Conservation (phyloP, 2,329 filamentous ascomycete genomes). For the Metarhizium guizhouense region DNA sequence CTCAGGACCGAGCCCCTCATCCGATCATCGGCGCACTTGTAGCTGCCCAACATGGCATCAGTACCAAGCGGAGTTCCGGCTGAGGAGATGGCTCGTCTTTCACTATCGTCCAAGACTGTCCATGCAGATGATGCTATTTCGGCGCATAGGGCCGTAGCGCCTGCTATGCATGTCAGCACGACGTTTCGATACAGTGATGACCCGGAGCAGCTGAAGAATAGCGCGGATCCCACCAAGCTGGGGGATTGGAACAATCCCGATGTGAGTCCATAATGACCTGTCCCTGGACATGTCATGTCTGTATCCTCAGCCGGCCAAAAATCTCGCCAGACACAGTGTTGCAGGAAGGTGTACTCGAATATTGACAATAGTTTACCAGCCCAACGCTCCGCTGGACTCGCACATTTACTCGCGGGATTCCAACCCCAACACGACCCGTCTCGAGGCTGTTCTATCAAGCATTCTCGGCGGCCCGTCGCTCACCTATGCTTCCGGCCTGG, state of each 20-base stretch:
- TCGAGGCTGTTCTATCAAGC: conserved; percentile 72
- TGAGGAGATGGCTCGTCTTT: conserved; percentile 16
- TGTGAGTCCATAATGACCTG: conserved; percentile 31
- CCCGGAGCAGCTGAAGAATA: conserved; percentile 50
- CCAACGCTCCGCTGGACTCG: conserved; percentile 43
- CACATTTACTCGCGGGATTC: conserved; percentile 80
- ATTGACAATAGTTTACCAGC: conserved; percentile 9
- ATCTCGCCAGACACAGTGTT: neutral
- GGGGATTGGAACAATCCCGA: conserved; percentile 40
- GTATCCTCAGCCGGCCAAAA: too few relatives aligned
- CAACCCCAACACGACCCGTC: conserved; percentile 71
- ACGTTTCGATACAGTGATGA: conserved; percentile 76
- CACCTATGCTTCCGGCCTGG: conserved; percentile 76
- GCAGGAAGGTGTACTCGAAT: neutral
- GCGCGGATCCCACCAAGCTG: conserved; percentile 32
- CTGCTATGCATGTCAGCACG: conserved; percentile 82
- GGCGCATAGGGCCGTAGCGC: conserved; percentile 69
- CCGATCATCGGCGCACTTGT: neutral
- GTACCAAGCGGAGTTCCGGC: neutral
- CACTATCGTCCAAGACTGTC: conserved; percentile 62
- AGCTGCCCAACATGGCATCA: conserved; percentile 1
- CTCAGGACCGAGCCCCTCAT: neutral
- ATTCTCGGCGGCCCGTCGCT: conserved; percentile 62
- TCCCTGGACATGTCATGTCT: neutral
- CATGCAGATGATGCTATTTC: conserved; percentile 77